Evolutionary conservation across 148 eudicot species (phyloP).

Genomic region (Arctostaphylos glauca): DNA sequence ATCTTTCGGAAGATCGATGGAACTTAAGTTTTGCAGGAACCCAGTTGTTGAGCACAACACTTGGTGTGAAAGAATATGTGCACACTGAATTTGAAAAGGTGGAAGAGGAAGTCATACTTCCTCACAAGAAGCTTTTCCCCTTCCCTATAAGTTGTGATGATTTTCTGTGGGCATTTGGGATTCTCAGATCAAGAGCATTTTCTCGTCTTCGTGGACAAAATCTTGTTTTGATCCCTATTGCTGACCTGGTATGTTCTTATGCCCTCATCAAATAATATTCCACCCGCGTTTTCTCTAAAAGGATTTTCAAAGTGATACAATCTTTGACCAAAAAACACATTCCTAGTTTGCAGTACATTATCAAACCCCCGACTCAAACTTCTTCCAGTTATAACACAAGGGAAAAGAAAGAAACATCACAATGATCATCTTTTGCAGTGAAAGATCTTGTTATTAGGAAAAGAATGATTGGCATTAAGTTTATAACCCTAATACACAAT

Average conservation of each 20-base stretch:
- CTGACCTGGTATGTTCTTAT: conserved; percentile 69
- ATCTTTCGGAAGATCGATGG: background rate
- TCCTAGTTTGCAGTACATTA: background rate
- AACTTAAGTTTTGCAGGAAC: conserved; percentile 53
- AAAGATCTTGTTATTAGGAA: no score
- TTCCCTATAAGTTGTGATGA: conserved; percentile 64
- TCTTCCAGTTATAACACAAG: background rate
- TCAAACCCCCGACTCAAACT: background rate
- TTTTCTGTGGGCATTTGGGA: conserved; percentile 96
- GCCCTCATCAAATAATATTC: background rate
- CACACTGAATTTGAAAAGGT: conserved; percentile 70
- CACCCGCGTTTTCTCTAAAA: background rate
- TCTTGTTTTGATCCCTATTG: conserved; percentile 80
- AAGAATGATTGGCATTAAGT: no score
- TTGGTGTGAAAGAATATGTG: conserved; percentile 83
- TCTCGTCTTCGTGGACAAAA: conserved; percentile 84
- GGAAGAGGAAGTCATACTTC: conserved; percentile 64
- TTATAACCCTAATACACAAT: no score
- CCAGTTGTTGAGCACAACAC: conserved; percentile 83
- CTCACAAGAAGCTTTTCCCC: conserved; percentile 75
- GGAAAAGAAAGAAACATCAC: background rate
- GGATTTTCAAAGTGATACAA: background rate
- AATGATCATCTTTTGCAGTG: background rate
- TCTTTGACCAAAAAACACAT: background rate
- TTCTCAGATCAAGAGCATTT: conserved; percentile 90